Conservation (phyloP, 805 yeast genomes). For the Nakazawaea ernobii region DNA sequence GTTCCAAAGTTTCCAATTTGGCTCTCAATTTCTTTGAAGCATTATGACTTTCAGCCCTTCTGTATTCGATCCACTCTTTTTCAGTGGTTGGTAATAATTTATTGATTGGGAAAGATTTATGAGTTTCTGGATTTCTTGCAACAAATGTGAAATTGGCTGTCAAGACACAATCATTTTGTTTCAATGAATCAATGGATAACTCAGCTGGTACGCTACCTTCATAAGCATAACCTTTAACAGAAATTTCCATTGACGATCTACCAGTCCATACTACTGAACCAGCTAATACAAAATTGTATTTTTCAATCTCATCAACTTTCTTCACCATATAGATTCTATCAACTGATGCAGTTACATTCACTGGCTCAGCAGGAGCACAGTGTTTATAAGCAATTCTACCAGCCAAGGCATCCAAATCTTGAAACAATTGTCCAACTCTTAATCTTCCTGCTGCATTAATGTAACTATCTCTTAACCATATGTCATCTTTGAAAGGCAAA, state of each 20-base stretch:
- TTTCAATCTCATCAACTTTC: constrained; percentile 71
- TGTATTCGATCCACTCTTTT: constrained; percentile 75
- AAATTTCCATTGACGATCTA: constrained; percentile 89
- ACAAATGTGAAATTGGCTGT: constrained; percentile 94
- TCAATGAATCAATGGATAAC: constrained; percentile 51
- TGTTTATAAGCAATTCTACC: constrained; percentile 92
- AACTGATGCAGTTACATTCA: constrained; percentile 92
- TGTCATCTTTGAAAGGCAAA: constrained; percentile 81
- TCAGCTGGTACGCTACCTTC: constrained; percentile 47
- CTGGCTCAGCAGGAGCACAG: constrained; percentile 93
- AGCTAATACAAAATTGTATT: constrained; percentile 73
- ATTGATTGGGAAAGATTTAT: constrained; percentile 82
- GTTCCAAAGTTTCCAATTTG: constrained; percentile 48
- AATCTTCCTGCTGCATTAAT: constrained; percentile 88
- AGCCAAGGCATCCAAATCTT: constrained; percentile 89
- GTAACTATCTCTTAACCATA: constrained; percentile 78
- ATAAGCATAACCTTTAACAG: constrained; percentile 81
- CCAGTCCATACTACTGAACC: constrained; percentile 97
- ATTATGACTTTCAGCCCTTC: constrained; percentile 85
- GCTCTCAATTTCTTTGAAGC: constrained; percentile 81
- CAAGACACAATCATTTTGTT: constrained; percentile 65
- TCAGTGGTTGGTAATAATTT: constrained; percentile 70
- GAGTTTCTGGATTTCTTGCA: constrained; percentile 92
- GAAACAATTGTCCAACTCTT: constrained; percentile 89
- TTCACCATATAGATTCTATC: constrained; percentile 86